phyloP scores from a whole-genome alignment of 352 stramenopile species.

The Albugo laibachii region DNA sequence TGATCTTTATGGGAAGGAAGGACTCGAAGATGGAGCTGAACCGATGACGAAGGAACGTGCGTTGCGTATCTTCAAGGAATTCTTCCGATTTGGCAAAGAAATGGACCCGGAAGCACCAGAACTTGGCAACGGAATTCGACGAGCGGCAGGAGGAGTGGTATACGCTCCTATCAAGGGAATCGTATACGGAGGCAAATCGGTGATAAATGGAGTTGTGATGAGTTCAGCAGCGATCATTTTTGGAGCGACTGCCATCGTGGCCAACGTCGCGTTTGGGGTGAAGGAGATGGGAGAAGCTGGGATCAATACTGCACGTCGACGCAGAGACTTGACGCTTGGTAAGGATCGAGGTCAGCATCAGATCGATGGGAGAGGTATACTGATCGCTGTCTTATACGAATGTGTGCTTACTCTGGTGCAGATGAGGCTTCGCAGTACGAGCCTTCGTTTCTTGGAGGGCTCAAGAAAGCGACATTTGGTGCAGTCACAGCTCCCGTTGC shows the following conservation, averaged over 20 bases:
- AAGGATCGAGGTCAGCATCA: too few species aligned
- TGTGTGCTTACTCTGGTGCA: too few species aligned
- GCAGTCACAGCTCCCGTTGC: constrained; percentile 59
- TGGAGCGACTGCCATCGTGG: constrained; percentile 60
- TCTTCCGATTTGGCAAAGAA: constrained; percentile 64
- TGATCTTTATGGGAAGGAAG: constrained; percentile 86
- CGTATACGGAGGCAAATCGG: constrained; percentile 65
- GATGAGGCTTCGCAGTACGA: neutral
- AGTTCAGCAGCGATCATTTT: constrained; percentile 56
- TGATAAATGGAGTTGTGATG: constrained; percentile 67
- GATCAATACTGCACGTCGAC: constrained; percentile 24
- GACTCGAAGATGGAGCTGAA: constrained; percentile 63
- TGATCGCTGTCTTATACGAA: too few species aligned
- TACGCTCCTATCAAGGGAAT: constrained; percentile 71
- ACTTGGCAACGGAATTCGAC: constrained; percentile 54
- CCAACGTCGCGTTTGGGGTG: constrained; percentile 63
- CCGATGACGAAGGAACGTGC: constrained; percentile 74
- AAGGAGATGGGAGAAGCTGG: constrained; percentile 78
- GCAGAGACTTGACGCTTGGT: too few species aligned
- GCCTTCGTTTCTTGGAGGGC: constrained; percentile 49
- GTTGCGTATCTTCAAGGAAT: constrained; percentile 74
- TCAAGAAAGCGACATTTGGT: constrained; percentile 75
- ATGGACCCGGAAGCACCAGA: constrained; percentile 72
- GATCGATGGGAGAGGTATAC: too few species aligned
- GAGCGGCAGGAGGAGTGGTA: constrained; percentile 49